phyloP scores from a whole-genome alignment of 2,329 filamentous ascomycete genomes.

The Myotisia sp. region DNA sequence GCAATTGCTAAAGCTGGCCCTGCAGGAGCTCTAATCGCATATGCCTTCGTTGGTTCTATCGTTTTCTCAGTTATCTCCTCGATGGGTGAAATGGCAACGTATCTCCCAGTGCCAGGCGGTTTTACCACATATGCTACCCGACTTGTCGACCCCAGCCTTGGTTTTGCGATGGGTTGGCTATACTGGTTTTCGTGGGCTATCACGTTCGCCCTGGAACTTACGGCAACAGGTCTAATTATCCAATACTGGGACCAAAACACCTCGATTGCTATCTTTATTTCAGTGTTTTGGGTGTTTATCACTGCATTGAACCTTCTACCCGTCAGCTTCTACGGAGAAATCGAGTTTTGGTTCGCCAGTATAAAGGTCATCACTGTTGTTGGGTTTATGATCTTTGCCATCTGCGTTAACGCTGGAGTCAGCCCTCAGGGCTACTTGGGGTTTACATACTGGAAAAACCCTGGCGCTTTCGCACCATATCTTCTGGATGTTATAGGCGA shows the following conservation, averaged over 20 bases:
- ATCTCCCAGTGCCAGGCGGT: slow-evolving; percentile 60
- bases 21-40: slow-evolving; percentile 52
- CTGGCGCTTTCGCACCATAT: slow-evolving; percentile 44
- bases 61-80: slow-evolving; percentile 62
- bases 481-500: slow-evolving; percentile 41
- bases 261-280: slow-evolving; percentile 57
- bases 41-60: slow-evolving; percentile 54
- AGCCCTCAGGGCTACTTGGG: slow-evolving; percentile 57
- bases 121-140: slow-evolving; percentile 64
- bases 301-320: slow-evolving; percentile 56
- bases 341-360: slow-evolving; percentile 64
- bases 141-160: slow-evolving; percentile 57
- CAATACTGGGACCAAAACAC: slow-evolving; percentile 55
- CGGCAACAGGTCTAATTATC: slow-evolving; percentile 58
- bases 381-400: slow-evolving; percentile 62
- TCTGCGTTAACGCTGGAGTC: slow-evolving; percentile 59
- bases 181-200: slow-evolving; percentile 70
- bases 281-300: slow-evolving; percentile 58
- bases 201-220: slow-evolving; percentile 59
- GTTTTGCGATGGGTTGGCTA: slow-evolving; percentile 68
- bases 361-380: slow-evolving; percentile 65
- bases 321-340: slow-evolving; percentile 58
- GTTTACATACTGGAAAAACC: slow-evolving; percentile 55
- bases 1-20: slow-evolving; percentile 52
- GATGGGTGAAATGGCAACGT: slow-evolving; percentile 57